Percentiles rank a stretch among this genome's conserved stretches.
Conservation (phyloP, 192 early-diverging fungal species). For the Backusella westeae region DNA sequence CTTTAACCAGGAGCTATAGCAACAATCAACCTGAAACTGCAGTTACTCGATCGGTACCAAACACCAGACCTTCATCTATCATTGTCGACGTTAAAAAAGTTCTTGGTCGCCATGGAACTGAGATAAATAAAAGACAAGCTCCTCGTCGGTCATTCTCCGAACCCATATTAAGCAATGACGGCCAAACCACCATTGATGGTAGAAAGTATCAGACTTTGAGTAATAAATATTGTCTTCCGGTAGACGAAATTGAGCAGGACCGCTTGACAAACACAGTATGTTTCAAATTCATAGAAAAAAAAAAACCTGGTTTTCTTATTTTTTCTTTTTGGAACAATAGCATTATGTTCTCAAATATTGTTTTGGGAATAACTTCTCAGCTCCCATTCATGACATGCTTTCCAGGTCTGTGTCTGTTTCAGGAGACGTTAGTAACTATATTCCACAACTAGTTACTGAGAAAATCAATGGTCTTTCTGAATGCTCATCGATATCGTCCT, state of each 20-base stretch:
- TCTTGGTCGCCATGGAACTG: neutral
- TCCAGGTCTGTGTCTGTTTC: conserved; percentile 8
- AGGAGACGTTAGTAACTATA: neutral
- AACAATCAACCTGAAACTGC: neutral
- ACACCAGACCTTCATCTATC: neutral
- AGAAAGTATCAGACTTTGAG: conserved; percentile 21
- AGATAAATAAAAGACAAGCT: neutral
- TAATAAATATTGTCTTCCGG: conserved; percentile 29
- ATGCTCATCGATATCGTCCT: neutral
- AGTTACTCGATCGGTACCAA: neutral
- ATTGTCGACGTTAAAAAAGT: neutral
- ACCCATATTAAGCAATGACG: neutral
- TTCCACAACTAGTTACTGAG: neutral
- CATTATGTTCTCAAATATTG: conserved; percentile 16
- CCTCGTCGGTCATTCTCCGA: neutral
- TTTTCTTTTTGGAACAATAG: conserved; percentile 6
- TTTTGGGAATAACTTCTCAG: conserved; percentile 27
- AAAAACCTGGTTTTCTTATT: neutral
- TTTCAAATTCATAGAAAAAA: conserved; percentile 2
- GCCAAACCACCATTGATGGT: conserved; percentile 5
- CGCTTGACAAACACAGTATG: conserved; percentile 24
- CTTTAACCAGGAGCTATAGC: neutral
- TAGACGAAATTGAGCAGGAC: conserved; percentile 33
- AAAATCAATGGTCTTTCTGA: neutral
- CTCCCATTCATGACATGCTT: conserved; percentile 16